Conservation (phyloP, 2,329 filamentous ascomycete species). For the Incumbomyces delicatus region DNA sequence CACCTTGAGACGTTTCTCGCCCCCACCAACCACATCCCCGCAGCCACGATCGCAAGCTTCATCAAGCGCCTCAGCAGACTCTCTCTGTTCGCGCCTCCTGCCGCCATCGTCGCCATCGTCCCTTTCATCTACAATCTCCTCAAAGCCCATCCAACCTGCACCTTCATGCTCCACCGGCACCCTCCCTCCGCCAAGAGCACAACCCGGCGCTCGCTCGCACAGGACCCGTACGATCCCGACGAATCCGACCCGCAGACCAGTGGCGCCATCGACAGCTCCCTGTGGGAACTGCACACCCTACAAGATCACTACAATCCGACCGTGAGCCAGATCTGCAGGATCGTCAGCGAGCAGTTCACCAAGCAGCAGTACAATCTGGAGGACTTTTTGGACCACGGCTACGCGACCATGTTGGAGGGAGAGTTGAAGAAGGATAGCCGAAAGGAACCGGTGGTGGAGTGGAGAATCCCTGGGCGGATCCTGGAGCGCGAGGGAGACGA, state of each 20-base stretch:
- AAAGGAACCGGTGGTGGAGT: conserved; percentile 82
- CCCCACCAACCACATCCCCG: conserved; percentile 78
- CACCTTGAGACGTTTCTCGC: conserved; percentile 81
- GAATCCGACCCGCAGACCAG: conserved; percentile 80
- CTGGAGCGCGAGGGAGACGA: conserved; percentile 36
- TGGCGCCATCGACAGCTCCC: conserved; percentile 75
- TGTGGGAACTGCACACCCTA: conserved; percentile 90
- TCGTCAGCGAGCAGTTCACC: conserved; percentile 93
- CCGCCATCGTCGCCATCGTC: conserved; percentile 76
- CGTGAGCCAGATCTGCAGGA: conserved; percentile 84
- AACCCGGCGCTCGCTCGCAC: conserved; percentile 42
- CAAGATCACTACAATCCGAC: conserved; percentile 95
- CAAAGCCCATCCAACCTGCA: conserved; percentile 78
- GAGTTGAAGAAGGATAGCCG: conserved; percentile 70
- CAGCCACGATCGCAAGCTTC: conserved; percentile 84
- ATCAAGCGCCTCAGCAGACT: conserved; percentile 85
- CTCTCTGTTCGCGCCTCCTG: conserved; percentile 76
- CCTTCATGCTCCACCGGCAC: conserved; percentile 89
- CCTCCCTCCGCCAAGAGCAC: conserved; percentile 50
- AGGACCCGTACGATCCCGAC: conserved; percentile 67
- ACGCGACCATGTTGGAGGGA: conserved; percentile 63
- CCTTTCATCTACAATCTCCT: conserved; percentile 95
- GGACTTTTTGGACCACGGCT: conserved; percentile 93
- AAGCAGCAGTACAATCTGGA: conserved; percentile 93
- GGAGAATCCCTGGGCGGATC: conserved; percentile 81